These are phyloP conservation scores for Fimicolochytrium jonesii DNA, from an alignment of 192 early-diverging fungal genomes.

Conservation along the genomic window DNA sequence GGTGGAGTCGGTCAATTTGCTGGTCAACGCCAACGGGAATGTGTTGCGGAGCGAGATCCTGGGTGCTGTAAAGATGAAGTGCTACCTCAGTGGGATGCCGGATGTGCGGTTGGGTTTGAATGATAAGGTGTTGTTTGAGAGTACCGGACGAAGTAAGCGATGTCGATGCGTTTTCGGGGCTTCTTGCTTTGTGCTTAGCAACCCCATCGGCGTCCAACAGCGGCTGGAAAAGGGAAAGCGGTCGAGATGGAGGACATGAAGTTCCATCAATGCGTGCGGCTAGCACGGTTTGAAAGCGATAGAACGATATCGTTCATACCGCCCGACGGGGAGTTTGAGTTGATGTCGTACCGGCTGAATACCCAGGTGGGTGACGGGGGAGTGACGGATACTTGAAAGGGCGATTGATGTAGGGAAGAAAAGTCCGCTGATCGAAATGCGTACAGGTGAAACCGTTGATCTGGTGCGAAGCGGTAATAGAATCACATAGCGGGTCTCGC, in stretches of 20 bases:
- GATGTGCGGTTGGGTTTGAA: slow-evolving; percentile 97
- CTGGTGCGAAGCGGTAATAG: slow-evolving; percentile 78
- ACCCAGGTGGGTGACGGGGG: slow-evolving; percentile 66
- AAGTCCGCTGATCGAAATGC: too few relatives aligned
- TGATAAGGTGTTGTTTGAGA: slow-evolving; percentile 95
- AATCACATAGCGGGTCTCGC: slow-evolving; percentile 81
- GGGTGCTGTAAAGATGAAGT: slow-evolving; percentile 91
- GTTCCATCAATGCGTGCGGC: slow-evolving; percentile 97
- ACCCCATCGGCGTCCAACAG: too few relatives aligned
- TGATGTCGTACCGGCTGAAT: slow-evolving; percentile 87
- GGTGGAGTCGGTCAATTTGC: slow-evolving; percentile 93
- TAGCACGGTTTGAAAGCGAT: slow-evolving; percentile 93
- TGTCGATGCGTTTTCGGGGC: neutral
- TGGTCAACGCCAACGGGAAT: slow-evolving; percentile 80
- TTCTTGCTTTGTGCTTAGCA: neutral
- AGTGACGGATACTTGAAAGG: too few relatives aligned
- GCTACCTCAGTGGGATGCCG: slow-evolving; percentile 94
- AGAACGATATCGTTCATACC: slow-evolving; percentile 98
- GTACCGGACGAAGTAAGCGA: slow-evolving; percentile 65
- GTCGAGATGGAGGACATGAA: slow-evolving; percentile 98
- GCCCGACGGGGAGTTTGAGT: slow-evolving; percentile 96
- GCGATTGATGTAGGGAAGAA: too few relatives aligned
- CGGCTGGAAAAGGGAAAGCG: slow-evolving; percentile 31
- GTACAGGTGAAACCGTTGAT: slow-evolving; percentile 85
- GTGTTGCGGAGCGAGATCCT: slow-evolving; percentile 87